A percentile compares a stretch with the other conserved stretches of the same genome.
phyloP scores from a whole-genome alignment of 2,329 filamentous ascomycete species.

The Fusarium redolens region DNA sequence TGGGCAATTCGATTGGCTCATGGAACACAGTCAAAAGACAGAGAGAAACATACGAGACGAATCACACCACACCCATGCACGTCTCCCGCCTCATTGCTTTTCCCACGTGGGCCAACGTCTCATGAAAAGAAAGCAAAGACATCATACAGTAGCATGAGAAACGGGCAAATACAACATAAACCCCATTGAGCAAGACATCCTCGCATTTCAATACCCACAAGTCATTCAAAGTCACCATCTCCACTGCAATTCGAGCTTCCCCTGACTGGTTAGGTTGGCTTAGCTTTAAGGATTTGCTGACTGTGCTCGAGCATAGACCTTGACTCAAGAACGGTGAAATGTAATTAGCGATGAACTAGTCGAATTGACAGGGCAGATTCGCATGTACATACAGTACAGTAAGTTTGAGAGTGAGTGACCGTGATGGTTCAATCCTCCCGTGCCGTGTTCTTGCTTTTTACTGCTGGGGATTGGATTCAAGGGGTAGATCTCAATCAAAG shows the following conservation, averaged over 20 bases:
- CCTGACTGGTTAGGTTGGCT: background rate
- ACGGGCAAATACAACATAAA: background rate
- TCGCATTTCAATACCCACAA: slow-evolving; percentile 8
- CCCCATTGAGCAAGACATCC: background rate
- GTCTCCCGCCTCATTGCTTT: slow-evolving; percentile 13
- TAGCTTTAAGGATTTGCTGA: slow-evolving; percentile 1
- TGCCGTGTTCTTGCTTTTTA: background rate
- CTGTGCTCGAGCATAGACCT: slow-evolving; percentile 7
- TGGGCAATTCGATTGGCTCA: background rate
- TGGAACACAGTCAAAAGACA: background rate
- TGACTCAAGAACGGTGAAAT: slow-evolving; percentile 21
- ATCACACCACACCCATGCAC: background rate
- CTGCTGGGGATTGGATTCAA: slow-evolving; percentile 9
- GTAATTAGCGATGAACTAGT: slow-evolving; percentile 12
- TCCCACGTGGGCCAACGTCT: slow-evolving; percentile 16
- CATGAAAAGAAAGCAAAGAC: slow-evolving; percentile 18
- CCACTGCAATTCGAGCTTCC: slow-evolving; percentile 20
- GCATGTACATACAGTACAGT: background rate
- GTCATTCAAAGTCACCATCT: slow-evolving; percentile 10
- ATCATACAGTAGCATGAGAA: slow-evolving; percentile 10
- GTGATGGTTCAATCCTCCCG: slow-evolving; percentile 4
- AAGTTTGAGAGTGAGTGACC: background rate
- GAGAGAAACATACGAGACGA: slow-evolving; percentile 6
- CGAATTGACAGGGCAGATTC: slow-evolving; percentile 9
- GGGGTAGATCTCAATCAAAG: slow-evolving; percentile 39